phyloP scores from a whole-genome alignment of 129 eudicot genomes.

The Erigeron canadensis region DNA sequence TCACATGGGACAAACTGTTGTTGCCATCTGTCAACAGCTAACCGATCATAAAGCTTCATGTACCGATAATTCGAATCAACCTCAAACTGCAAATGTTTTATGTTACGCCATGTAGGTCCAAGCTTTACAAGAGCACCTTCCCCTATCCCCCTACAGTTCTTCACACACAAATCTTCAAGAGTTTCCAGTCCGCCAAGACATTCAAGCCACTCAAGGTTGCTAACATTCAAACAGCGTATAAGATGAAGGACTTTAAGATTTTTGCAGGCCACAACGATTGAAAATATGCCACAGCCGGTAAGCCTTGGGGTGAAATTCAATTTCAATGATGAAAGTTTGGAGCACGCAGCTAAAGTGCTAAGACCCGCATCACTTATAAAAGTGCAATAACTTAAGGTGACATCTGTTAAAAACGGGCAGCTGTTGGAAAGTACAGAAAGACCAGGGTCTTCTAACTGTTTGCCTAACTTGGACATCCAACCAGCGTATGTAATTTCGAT shows the following conservation, averaged over 20 bases:
- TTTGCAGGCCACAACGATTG: constrained; percentile 67
- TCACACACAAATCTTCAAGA: constrained; percentile 64
- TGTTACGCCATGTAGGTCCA: constrained; percentile 63
- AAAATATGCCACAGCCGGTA: constrained; percentile 71
- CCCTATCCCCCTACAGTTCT: constrained; percentile 79
- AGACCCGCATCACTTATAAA: constrained; percentile 79
- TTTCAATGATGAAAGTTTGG: constrained; percentile 63
- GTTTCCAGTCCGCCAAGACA: constrained; percentile 68
- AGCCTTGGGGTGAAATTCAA: constrained; percentile 73
- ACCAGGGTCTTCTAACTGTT: constrained; percentile 75
- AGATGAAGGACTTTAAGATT: constrained; percentile 57
- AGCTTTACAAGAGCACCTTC: constrained; percentile 75
- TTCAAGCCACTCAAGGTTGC: constrained; percentile 82
- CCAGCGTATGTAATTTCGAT: constrained; percentile 75
- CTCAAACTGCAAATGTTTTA: constrained; percentile 62
- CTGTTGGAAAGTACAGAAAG: constrained; percentile 48
- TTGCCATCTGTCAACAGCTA: constrained; percentile 72
- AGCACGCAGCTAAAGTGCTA: constrained; percentile 53
- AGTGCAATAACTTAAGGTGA: constrained; percentile 79
- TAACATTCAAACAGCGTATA: constrained; percentile 59
- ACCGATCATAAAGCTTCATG: constrained; percentile 69
- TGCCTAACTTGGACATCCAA: constrained; percentile 79
- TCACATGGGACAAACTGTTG: constrained; percentile 67
- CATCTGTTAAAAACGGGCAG: constrained; percentile 54
- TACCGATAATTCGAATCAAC: constrained; percentile 66